These are phyloP conservation scores for Leishmania turanica DNA, from an alignment of 208 protist genomes.

Conservation along the genomic window DNA sequence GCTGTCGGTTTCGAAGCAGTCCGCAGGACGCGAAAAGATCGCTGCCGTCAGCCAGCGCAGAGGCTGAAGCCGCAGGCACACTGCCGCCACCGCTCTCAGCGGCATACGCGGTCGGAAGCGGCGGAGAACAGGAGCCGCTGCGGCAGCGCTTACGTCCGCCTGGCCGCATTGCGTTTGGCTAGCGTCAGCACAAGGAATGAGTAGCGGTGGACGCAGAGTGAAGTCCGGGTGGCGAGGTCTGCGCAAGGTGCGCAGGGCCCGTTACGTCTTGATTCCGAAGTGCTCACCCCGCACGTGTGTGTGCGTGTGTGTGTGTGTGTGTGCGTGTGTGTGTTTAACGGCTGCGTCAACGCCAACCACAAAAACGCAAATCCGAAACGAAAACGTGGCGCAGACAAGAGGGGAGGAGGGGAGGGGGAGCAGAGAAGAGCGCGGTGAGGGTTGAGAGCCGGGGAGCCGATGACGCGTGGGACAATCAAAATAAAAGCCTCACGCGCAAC, in stretches of 20 bases:
- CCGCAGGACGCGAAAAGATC: slow-evolving; percentile 9
- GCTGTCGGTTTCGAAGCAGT: slow-evolving; percentile 5
- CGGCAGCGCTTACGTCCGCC: slow-evolving; percentile 19
- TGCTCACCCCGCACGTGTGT: not conserved
- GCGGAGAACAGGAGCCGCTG: slow-evolving; percentile 22
- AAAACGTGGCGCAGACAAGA: not conserved
- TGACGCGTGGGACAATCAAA: not conserved
- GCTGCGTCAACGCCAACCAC: not conserved
- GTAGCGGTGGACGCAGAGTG: not conserved
- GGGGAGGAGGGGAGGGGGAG: not conserved
- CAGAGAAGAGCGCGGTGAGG: not conserved
- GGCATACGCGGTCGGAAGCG: not conserved
- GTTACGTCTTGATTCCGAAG: not conserved
- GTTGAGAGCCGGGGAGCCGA: not conserved
- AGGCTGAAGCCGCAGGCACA: not conserved
- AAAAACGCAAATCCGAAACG: not conserved
- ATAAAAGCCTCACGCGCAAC: not conserved
- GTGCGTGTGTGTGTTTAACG: not conserved
- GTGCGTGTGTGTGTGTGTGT: not conserved
- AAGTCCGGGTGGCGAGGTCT: not conserved
- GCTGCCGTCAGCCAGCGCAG: too few species aligned
- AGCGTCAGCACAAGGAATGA: not conserved
- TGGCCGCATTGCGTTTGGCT: slow-evolving; percentile 3
- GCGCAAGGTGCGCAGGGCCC: not conserved
- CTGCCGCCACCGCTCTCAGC: not conserved